Base-by-base conservation (phyloP, 345 rosid species). In the Gossypium arboreum region DNA sequence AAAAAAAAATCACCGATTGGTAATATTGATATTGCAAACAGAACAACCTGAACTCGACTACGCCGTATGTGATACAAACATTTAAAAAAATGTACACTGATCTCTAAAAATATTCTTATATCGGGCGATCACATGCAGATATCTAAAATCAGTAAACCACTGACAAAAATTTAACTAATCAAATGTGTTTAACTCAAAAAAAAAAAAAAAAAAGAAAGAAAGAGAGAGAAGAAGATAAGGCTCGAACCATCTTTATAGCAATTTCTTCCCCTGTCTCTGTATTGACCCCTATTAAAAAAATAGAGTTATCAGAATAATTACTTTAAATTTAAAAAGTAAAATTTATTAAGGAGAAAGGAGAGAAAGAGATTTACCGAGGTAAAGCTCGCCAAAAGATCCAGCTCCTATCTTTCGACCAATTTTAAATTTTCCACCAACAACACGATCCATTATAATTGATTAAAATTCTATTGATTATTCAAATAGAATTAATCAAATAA, bases 311-410 rank as follows among this genome's bases (percentile, higher is more conserved):
- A 50, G 48, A 55, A 18, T 52, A 66, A 54, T 47, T 29, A 47
- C 16, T 25, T 17, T 12, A 34, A 12, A 78, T 34, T 25, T 12
- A 50, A 60, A 54, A 73, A 43, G 57, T 11, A 13, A 29, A 65
- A 39, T 54, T 24, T 12, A 54, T 51, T 39, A 10, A 1, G 2
- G 9, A 71, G 6, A 12, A 71, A 39, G 10, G 47, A 78, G n/a
- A 61, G 17, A 58, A 43, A 70, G 55, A 17, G 59, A 57, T 85
- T 76, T 73, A 87, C 89, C 87, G 52, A 85, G 87, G 73, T 71
- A 89, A 47, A 88, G 79, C 79, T 87, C 93, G 27, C 93, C 93
- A 29, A 89, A 89, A 39, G 91, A 87, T 73, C 91, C 91, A 62
- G 88, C 86, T 13, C 91, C 93, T 70, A 89, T 87, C 86, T 87